These are phyloP conservation scores for Colletotrichum sp. DNA, from an alignment of 2,329 filamentous ascomycete species.

Conservation along the genomic window DNA sequence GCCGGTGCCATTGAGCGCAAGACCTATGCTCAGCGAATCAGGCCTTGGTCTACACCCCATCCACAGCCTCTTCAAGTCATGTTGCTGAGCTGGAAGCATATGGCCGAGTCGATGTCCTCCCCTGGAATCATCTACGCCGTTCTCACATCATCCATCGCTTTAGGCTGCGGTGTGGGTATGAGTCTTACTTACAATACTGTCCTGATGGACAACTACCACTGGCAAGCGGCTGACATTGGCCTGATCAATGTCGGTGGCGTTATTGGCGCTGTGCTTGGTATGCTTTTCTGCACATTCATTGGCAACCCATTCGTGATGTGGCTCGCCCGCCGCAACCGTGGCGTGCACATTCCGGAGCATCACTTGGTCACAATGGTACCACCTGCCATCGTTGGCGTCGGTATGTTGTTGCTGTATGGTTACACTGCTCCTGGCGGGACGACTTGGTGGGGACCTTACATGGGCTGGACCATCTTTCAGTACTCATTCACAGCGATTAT, in stretches of 20 bases:
- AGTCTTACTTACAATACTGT: constrained; percentile 41
- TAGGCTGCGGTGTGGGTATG: constrained; percentile 41
- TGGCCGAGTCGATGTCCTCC: constrained; percentile 28
- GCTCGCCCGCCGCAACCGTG: constrained; percentile 24
- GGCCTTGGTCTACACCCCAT: constrained; percentile 26
- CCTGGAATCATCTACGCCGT: constrained; percentile 43
- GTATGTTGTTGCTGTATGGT: constrained; percentile 23
- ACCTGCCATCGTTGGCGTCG: constrained; percentile 20
- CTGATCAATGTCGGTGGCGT: constrained; percentile 55
- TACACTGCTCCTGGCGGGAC: constrained; percentile 3
- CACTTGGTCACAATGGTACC: constrained; percentile 21
- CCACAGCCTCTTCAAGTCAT: constrained; percentile 18
- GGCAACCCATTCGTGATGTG: constrained; percentile 23
- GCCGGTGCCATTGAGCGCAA: not conserved
- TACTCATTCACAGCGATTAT: constrained; percentile 30
- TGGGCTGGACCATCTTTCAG: constrained; percentile 33
- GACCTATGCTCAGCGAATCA: constrained; percentile 33
- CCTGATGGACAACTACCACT: constrained; percentile 34
- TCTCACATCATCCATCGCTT: constrained; percentile 37
- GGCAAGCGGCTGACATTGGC: constrained; percentile 37
- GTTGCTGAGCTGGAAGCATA: constrained; percentile 19
- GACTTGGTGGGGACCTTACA: constrained; percentile 26
- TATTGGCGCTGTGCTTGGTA: constrained; percentile 40
- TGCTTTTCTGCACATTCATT: constrained; percentile 24
- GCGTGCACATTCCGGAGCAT: constrained; percentile 26